These are phyloP conservation scores for Acrocalymma vagum DNA, from an alignment of 2,329 filamentous ascomycete species.

Conservation along the genomic window DNA sequence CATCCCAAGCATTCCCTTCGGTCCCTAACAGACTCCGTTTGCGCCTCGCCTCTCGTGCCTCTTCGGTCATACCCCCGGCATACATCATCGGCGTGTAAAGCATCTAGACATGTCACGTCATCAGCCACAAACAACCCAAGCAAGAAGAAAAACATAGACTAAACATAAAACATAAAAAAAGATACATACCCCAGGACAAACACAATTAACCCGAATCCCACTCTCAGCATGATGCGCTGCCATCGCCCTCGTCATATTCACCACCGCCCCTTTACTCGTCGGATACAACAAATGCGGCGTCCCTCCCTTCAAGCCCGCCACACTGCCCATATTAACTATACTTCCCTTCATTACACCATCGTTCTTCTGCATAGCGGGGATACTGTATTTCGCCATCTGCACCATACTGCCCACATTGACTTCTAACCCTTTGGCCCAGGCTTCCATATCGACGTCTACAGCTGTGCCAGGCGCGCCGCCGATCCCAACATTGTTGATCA, in stretches of 20 bases:
- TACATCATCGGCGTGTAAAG: conserved; percentile 67
- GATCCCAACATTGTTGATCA: conserved; percentile 72
- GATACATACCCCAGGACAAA: conserved; percentile 56
- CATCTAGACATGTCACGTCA: conserved; percentile 41
- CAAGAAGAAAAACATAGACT: background rate
- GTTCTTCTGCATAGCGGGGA: conserved; percentile 68
- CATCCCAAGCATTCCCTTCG: conserved; percentile 65
- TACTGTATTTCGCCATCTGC: conserved; percentile 67
- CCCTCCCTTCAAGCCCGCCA: conserved; percentile 65
- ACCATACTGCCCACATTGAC: conserved; percentile 73
- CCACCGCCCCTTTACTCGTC: conserved; percentile 62
- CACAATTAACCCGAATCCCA: conserved; percentile 64
- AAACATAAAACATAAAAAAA: background rate
- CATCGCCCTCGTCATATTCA: conserved; percentile 66
- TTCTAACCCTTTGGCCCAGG: conserved; percentile 66
- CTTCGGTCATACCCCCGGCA: conserved; percentile 58
- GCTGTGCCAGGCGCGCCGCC: conserved; percentile 67
- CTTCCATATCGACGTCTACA: conserved; percentile 66
- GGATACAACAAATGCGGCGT: conserved; percentile 64
- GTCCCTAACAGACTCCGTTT: conserved; percentile 61
- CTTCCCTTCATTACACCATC: conserved; percentile 54
- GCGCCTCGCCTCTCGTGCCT: conserved; percentile 58
- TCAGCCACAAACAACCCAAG: background rate
- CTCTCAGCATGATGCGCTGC: conserved; percentile 61
- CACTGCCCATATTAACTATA: conserved; percentile 70